Percentiles rank a stretch among this genome's conserved stretches.
Evolutionary conservation across 192 early-diverging fungal genomes (phyloP).

Genomic region (Backusella psychrophila): DNA sequence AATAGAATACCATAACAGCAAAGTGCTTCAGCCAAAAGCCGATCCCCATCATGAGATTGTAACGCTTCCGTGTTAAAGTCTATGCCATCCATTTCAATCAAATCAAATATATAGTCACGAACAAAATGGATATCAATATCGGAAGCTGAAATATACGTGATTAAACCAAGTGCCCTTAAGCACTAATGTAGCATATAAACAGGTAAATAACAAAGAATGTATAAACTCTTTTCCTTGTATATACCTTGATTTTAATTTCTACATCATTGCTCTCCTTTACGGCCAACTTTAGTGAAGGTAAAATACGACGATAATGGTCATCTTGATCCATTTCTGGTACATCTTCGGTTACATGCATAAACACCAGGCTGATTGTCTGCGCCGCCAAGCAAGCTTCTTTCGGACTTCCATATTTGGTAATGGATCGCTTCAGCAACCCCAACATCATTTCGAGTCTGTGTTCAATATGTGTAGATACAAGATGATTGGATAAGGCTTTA

Average conservation of each 20-base stretch:
- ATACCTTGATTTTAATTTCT: constrained; percentile 50
- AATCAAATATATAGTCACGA: constrained; percentile 27
- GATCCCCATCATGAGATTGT: constrained; percentile 14
- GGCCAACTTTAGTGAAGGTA: constrained; percentile 41
- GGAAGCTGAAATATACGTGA: constrained; percentile 33
- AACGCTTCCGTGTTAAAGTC: constrained; percentile 19
- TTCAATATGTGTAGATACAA: constrained; percentile 52
- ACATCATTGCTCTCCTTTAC: constrained; percentile 38
- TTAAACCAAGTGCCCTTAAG: constrained; percentile 19
- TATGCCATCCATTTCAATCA: constrained; percentile 27
- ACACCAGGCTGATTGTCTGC: constrained; percentile 40
- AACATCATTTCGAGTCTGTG: constrained; percentile 49
- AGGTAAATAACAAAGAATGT: not conserved
- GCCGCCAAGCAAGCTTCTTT: constrained; percentile 44
- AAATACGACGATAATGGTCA: constrained; percentile 44
- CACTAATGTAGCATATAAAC: constrained; percentile 10
- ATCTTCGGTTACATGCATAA: constrained; percentile 39
- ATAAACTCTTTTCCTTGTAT: not conserved
- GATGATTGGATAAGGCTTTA: constrained; percentile 46
- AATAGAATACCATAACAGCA: constrained; percentile 26
- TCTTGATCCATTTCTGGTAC: constrained; percentile 38
- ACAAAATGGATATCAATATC: constrained; percentile 18
- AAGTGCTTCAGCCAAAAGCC: constrained; percentile 12
- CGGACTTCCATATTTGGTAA: constrained; percentile 39
- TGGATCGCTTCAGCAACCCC: constrained; percentile 53